Evolutionary conservation across 2,329 filamentous ascomycete species (phyloP).

Genomic region (Cryoendolithus antarcticus): DNA sequence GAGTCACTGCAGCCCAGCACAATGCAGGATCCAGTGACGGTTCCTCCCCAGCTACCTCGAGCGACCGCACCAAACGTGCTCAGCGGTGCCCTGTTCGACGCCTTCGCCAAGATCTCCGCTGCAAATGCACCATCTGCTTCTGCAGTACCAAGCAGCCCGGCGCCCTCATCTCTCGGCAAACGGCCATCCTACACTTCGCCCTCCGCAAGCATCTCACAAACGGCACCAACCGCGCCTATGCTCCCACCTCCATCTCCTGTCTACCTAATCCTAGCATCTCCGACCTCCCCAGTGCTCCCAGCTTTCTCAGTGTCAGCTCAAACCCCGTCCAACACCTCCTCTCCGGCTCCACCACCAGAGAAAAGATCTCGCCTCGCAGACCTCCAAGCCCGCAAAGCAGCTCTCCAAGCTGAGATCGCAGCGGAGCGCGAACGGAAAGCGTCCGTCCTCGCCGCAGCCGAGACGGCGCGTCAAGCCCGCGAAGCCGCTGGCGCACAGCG

Average conservation of each 20-base stretch:
- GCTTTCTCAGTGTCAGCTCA: too few relatives aligned
- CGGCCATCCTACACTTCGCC: too few relatives aligned
- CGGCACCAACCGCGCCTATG: too few relatives aligned
- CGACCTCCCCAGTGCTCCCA: too few relatives aligned
- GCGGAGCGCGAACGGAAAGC: slow-evolving; percentile 7
- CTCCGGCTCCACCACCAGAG: neutral
- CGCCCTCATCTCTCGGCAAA: too few relatives aligned
- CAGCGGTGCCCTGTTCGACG: neutral
- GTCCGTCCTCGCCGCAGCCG: too few relatives aligned
- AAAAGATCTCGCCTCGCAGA: slow-evolving; percentile 2
- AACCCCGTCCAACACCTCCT: too few relatives aligned
- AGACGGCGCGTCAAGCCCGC: too few relatives aligned
- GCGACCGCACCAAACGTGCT: neutral
- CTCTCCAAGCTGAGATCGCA: slow-evolving; percentile 1
- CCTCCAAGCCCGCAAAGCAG: slow-evolving; percentile 2
- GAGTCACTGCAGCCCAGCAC: neutral
- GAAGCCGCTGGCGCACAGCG: slow-evolving; percentile 4
- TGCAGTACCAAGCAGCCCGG: too few relatives aligned
- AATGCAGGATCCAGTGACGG: neutral
- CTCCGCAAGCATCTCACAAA: too few relatives aligned
- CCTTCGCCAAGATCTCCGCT: neutral
- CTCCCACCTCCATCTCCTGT: too few relatives aligned
- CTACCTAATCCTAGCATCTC: too few relatives aligned
- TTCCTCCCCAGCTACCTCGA: neutral
- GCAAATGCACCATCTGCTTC: neutral